Conservation (phyloP, 2,329 filamentous ascomycete species). For the Teratosphaeria viscida region DNA sequence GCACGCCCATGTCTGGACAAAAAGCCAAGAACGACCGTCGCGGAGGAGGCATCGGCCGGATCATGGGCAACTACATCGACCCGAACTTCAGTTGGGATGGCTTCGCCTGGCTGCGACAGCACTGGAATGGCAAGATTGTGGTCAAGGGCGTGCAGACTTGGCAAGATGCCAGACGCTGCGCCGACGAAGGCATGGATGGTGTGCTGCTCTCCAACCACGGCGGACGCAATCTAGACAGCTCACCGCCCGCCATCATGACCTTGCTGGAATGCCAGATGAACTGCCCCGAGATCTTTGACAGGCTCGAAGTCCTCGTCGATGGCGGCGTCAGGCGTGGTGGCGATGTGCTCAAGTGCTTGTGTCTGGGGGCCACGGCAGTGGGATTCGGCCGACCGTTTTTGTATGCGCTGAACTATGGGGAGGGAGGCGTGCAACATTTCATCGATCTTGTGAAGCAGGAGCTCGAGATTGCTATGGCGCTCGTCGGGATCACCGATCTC, state of each 20-base stretch:
- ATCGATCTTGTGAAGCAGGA: slow-evolving; percentile 28
- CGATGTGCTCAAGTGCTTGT: slow-evolving; percentile 58
- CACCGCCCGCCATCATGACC: slow-evolving; percentile 46
- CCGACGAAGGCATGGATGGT: slow-evolving; percentile 33
- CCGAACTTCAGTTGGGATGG: slow-evolving; percentile 43
- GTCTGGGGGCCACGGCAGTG: slow-evolving; percentile 52
- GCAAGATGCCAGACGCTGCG: slow-evolving; percentile 33
- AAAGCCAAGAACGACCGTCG: slow-evolving; percentile 42
- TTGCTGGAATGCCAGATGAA: slow-evolving; percentile 53
- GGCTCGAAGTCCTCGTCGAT: slow-evolving; percentile 56
- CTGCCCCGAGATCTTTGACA: slow-evolving; percentile 51
- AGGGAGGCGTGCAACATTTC: slow-evolving; percentile 31
- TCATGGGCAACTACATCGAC: slow-evolving; percentile 50
- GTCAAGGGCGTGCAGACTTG: slow-evolving; percentile 33
- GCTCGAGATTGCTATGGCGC: slow-evolving; percentile 52
- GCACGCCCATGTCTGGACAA: slow-evolving; percentile 42
- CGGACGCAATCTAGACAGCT: slow-evolving; percentile 40
- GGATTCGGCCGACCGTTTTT: slow-evolving; percentile 53
- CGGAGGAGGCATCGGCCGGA: slow-evolving; percentile 45
- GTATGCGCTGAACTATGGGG: slow-evolving; percentile 51
- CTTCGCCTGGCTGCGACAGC: slow-evolving; percentile 32
- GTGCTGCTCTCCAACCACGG: slow-evolving; percentile 44
- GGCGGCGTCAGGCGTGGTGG: slow-evolving; percentile 55
- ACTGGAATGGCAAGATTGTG: slow-evolving; percentile 33
- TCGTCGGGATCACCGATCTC: slow-evolving; percentile 51